These are phyloP conservation scores for Pseudogymnoascus sp. DNA, from an alignment of 2,329 filamentous ascomycete genomes.

Conservation along the genomic window DNA sequence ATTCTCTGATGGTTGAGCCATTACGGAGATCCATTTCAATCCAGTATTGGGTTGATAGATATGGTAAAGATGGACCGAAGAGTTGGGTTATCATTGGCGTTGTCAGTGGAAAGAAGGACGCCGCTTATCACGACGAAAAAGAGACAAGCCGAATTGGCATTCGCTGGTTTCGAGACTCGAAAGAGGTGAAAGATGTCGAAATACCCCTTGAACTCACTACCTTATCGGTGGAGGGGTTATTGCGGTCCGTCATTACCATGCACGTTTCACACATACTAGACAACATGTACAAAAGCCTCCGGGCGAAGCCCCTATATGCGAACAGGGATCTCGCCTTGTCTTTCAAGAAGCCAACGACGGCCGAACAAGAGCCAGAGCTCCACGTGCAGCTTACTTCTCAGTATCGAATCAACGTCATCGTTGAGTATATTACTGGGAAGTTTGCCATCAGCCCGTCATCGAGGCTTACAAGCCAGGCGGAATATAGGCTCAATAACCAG, in stretches of 20 bases:
- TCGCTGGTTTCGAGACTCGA: constrained; percentile 79
- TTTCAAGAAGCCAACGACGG: constrained; percentile 47
- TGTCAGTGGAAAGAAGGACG: constrained; percentile 49
- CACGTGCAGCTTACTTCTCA: constrained; percentile 60
- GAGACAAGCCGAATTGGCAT: constrained; percentile 48
- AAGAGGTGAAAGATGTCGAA: constrained; percentile 61
- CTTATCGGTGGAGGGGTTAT: constrained; percentile 64
- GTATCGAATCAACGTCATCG: constrained; percentile 50
- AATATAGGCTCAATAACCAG: constrained; percentile 54
- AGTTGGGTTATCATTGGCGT: constrained; percentile 89
- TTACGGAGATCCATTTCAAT: constrained; percentile 75
- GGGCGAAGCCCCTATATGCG: constrained; percentile 51
- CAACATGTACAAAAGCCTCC: constrained; percentile 54
- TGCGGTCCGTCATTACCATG: constrained; percentile 65
- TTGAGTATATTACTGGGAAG: constrained; percentile 73
- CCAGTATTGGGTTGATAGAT: constrained; percentile 77
- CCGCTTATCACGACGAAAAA: constrained; percentile 34
- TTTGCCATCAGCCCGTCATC: constrained; percentile 62
- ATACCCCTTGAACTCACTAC: constrained; percentile 57
- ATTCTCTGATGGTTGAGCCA: constrained; percentile 67
- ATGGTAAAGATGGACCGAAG: constrained; percentile 51
- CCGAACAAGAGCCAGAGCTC: constrained; percentile 60
- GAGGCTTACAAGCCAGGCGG: constrained; percentile 45
- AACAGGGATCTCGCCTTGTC: constrained; percentile 49
- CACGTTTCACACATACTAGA: constrained; percentile 66